Evolutionary conservation across 345 rosid species (phyloP).

Genomic region (Populus nigra): DNA sequence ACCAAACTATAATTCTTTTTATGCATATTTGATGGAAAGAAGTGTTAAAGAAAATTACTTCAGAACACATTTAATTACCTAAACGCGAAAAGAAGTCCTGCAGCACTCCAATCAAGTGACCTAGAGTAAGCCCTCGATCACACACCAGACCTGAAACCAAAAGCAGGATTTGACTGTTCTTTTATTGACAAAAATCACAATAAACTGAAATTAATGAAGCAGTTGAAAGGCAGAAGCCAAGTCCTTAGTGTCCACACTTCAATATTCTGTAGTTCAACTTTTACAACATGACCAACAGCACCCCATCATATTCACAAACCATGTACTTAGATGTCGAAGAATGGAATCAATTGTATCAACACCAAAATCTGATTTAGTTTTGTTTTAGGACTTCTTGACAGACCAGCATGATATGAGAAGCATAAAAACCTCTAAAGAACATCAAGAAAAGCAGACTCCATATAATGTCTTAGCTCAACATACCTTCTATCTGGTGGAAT

Average conservation of each 20-base stretch:
- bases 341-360: not conserved
- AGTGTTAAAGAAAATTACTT: not conserved
- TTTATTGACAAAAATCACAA: not conserved
- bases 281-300: not conserved
- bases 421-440: not conserved
- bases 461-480: not conserved
- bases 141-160: constrained; percentile 75
- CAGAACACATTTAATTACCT: constrained; percentile 39
- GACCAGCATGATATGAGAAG: not conserved
- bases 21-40: not conserved
- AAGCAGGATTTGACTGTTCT: constrained; percentile 9
- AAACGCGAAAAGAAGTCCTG: constrained; percentile 85
- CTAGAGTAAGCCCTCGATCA: constrained; percentile 88
- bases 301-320: not conserved
- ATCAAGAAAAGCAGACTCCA: not conserved
- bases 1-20: not conserved
- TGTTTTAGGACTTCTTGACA: not conserved
- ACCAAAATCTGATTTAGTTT: not conserved
- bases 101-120: constrained; percentile 84
- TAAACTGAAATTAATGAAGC: not conserved
- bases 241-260: not conserved
- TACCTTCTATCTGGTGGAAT: constrained; percentile 98
- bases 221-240: not conserved
- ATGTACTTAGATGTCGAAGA: not conserved
- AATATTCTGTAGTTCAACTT: not conserved